These are phyloP conservation scores for Ceratocystiopsis minuta DNA, from an alignment of 2,329 filamentous ascomycete genomes.

Conservation along the genomic window DNA sequence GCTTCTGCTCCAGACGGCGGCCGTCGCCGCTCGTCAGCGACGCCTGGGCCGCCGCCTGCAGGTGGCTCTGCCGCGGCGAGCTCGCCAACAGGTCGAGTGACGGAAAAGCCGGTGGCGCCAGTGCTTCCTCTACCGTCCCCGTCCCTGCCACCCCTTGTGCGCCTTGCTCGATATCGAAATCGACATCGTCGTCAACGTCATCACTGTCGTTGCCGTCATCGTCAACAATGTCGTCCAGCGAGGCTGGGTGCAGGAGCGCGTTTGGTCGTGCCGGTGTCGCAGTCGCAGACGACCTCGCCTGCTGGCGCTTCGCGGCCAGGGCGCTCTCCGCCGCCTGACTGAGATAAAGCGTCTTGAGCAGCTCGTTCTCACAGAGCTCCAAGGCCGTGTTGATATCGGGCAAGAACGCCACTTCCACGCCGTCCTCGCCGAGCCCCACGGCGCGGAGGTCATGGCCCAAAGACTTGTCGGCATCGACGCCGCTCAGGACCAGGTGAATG, in stretches of 20 bases:
- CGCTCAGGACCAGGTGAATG: constrained; percentile 68
- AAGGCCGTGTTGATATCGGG: constrained; percentile 83
- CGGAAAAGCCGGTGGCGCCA: constrained; percentile 9
- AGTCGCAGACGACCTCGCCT: too few relatives aligned
- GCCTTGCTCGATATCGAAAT: not conserved
- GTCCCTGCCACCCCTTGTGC: too few relatives aligned
- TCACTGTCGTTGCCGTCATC: not conserved
- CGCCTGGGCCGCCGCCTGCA: constrained; percentile 60
- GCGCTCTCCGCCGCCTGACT: constrained; percentile 42
- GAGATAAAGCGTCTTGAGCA: constrained; percentile 64
- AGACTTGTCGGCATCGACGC: constrained; percentile 56
- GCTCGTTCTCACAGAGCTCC: constrained; percentile 87
- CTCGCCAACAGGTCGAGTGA: constrained; percentile 36
- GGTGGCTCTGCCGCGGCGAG: constrained; percentile 63
- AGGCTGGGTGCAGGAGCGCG: not conserved
- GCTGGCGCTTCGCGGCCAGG: not conserved
- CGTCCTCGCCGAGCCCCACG: constrained; percentile 62
- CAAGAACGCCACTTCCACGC: constrained; percentile 60
- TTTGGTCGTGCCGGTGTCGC: too few relatives aligned
- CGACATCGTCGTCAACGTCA: not conserved
- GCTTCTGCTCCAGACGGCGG: constrained; percentile 18
- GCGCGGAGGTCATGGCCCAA: constrained; percentile 65
- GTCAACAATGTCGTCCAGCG: not conserved
- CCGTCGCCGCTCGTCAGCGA: constrained; percentile 52
- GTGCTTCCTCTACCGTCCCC: too few relatives aligned